phyloP scores from a whole-genome alignment of 495 filamentous ascomycete genomes.

The Hypomontagnella submonticulosa region DNA sequence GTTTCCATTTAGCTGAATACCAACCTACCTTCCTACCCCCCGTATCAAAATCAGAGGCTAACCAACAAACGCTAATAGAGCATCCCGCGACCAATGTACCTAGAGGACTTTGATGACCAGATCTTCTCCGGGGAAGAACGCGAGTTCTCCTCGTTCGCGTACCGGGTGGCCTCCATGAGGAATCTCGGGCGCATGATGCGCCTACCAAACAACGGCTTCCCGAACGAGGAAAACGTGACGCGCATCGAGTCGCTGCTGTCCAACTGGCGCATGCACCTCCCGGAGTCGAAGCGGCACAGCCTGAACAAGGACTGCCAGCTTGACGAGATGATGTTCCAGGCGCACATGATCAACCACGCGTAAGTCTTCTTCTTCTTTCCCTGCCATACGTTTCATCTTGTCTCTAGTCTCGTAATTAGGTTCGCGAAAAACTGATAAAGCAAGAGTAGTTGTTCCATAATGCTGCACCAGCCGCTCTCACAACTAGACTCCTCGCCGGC shows the following conservation, averaged over 20 bases:
- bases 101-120: conserved; percentile 78
- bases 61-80: conserved; percentile 52
- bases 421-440: conserved; percentile 1
- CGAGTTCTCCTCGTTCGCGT: conserved; percentile 82
- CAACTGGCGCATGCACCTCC: conserved; percentile 86
- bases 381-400: not conserved
- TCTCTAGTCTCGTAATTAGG: too few species aligned
- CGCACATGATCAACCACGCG: conserved; percentile 82
- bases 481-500: conserved; percentile 66
- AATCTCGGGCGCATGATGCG: conserved; percentile 81
- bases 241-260: conserved; percentile 79
- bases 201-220: conserved; percentile 57
- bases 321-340: conserved; percentile 93
- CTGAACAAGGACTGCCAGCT: conserved; percentile 73
- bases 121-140: conserved; percentile 69
- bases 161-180: conserved; percentile 77
- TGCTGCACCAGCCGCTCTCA: conserved; percentile 77
- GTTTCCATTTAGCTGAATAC: conserved; percentile 41
- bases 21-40: too few species aligned
- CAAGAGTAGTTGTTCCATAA: conserved; percentile 64
- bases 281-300: conserved; percentile 76
- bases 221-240: conserved; percentile 57
- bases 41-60: too few species aligned
- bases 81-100: conserved; percentile 68
- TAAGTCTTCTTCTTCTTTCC: conserved; percentile 45